Percentiles rank a stretch among this genome's conserved stretches.
phyloP scores from a whole-genome alignment of 2,329 filamentous ascomycete species.

The Penicillium fuscoglaucum region DNA sequence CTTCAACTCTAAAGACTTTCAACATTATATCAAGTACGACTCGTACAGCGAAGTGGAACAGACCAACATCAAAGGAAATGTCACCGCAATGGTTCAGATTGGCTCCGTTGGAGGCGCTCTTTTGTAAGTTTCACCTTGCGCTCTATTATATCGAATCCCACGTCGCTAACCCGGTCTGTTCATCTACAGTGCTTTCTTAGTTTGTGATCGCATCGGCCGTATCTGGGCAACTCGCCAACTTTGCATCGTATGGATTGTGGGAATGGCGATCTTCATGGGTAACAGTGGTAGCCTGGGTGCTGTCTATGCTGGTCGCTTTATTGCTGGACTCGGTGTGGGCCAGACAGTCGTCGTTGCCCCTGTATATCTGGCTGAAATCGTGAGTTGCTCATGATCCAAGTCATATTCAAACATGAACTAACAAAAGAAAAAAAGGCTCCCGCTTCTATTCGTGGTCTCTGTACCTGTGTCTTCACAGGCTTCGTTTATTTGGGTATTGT shows the following conservation, averaged over 20 bases:
- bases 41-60: constrained; percentile 54
- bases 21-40: constrained; percentile 58
- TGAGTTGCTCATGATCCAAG: constrained; percentile 14
- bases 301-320: constrained; percentile 47
- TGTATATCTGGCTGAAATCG: constrained; percentile 71
- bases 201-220: constrained; percentile 51
- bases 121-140: constrained; percentile 43
- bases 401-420: not conserved
- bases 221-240: constrained; percentile 45
- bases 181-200: constrained; percentile 47
- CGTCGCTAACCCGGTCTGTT: not conserved
- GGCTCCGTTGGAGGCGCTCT: constrained; percentile 72
- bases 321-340: constrained; percentile 47
- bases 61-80: constrained; percentile 72
- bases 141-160: too few species aligned
- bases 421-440: constrained; percentile 47
- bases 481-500: constrained; percentile 70
- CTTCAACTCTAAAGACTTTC: constrained; percentile 66
- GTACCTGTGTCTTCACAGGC: constrained; percentile 69
- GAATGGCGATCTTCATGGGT: constrained; percentile 48
- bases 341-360: constrained; percentile 54
- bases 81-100: constrained; percentile 79
- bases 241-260: constrained; percentile 45
- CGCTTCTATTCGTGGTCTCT: constrained; percentile 68
- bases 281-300: constrained; percentile 40